Conservation (phyloP, 106 monocot species). For the Gastrodia elata region DNA sequence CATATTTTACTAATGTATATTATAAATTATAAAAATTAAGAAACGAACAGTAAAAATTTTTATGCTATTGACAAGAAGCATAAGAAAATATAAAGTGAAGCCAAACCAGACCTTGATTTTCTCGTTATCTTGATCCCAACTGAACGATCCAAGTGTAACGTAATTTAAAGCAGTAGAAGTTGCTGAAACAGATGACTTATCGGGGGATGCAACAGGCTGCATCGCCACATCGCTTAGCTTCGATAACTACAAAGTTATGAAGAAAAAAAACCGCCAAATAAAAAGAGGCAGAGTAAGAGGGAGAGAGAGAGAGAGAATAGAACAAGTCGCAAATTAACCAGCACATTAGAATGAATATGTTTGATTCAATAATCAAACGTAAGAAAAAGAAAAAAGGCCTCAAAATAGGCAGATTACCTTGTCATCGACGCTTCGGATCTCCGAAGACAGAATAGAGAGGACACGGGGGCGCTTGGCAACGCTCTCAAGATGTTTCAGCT, state of each 20-base stretch:
- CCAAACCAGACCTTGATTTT: slow-evolving; percentile 59
- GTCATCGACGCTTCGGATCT: slow-evolving; percentile 41
- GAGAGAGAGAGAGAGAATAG: background rate
- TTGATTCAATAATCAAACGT: background rate
- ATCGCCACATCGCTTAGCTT: slow-evolving; percentile 17
- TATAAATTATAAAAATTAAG: background rate
- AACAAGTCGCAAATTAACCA: background rate
- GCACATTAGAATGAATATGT: background rate
- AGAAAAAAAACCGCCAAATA: background rate
- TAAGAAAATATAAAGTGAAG: background rate
- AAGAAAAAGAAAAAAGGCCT: background rate
- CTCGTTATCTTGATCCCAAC: slow-evolving; percentile 91
- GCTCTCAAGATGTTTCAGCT: slow-evolving; percentile 48
- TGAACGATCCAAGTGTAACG: slow-evolving; percentile 68
- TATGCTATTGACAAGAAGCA: background rate
- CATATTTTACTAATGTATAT: no score
- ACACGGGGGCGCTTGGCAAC: slow-evolving; percentile 66
- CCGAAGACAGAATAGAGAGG: slow-evolving; percentile 50
- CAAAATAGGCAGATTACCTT: slow-evolving; percentile 34
- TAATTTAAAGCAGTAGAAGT: slow-evolving; percentile 24
- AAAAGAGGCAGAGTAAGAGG: no score
- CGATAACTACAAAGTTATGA: slow-evolving; percentile 25
- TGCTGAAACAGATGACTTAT: slow-evolving; percentile 2
- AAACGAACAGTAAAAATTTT: background rate
- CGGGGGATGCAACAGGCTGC: slow-evolving; percentile 4